Base-by-base conservation (phyloP, 2,329 filamentous ascomycete species). In the Cordyceps tenuipes region DNA sequence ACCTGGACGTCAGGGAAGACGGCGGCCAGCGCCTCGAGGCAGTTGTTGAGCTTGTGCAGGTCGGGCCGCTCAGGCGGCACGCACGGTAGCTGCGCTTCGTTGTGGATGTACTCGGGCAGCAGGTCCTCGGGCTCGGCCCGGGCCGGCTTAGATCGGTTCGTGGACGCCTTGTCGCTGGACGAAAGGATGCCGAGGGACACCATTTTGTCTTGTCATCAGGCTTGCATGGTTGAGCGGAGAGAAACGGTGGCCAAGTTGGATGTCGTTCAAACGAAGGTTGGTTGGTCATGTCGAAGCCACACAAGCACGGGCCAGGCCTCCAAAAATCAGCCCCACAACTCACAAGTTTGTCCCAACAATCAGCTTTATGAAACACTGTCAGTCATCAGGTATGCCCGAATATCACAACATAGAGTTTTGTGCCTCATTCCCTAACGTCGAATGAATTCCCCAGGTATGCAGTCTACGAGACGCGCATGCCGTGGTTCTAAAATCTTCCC, bases 1-100 rank as follows among this genome's bases (percentile, higher is more conserved):
- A 89, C 79, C 71, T 91, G 87, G n/a, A 92, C 79, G 71, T 92
- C 84, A 31, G 90, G 90, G 65, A 94, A 94, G 9, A 92, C 80
- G 52, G 83, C 83, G 23, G 85, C 83, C 48, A 94, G 81, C 13
- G 81, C 83, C 62, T 83, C 82, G 63, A 94, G 82, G 66, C 84
- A 81, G 55, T 78, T 77, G 74, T 93, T 93, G 53, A 93, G 79
- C 61, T 87, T 83, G 64, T 82, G 78, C 26, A 91, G 78, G 66
- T 90, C 82, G 44, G 82, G 81, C 41, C 81, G 75, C 62, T 86
- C 82, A 64, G 76, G 74, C 8, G 73, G 71, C 26, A 77, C 64
- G 49, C 75, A 75, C 21, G 69, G 71, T 29, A 87, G 76, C 66
- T 87, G 79, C 36, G 78, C 70, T 63, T 82, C 81, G 62, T 84